Percentiles rank a stretch among this genome's conserved stretches.
phyloP scores from a whole-genome alignment of 2,329 filamentous ascomycete species.

The Sclerotiophoma versabilis region DNA sequence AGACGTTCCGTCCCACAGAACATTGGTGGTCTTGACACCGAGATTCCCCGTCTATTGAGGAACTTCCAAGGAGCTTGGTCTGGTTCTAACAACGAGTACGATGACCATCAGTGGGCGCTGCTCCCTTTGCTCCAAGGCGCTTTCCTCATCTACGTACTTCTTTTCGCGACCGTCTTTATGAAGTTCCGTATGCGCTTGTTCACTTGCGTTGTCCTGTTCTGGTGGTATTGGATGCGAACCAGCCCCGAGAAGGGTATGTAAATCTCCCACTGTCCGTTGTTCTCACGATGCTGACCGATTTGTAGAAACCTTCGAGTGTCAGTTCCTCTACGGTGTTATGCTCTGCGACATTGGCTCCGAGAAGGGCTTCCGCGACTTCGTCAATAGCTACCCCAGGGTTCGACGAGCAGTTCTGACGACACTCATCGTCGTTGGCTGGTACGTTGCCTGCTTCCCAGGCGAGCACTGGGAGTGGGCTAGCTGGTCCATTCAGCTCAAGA shows the following conservation, averaged over 20 bases:
- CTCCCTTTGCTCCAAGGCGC: constrained; percentile 58
- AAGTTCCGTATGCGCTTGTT: constrained; percentile 57
- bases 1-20: constrained; percentile 57
- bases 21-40: constrained; percentile 53
- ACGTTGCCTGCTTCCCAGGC: constrained; percentile 59
- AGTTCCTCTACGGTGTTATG: constrained; percentile 60
- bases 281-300: constrained; percentile 16
- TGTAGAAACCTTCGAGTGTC: constrained; percentile 62
- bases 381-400: constrained; percentile 46
- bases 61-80: constrained; percentile 61
- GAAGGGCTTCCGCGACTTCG: constrained; percentile 54
- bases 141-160: constrained; percentile 59
- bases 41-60: constrained; percentile 54
- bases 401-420: constrained; percentile 50
- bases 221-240: constrained; percentile 59
- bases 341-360: constrained; percentile 60
- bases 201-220: constrained; percentile 55
- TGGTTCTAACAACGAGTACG: constrained; percentile 59
- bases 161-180: constrained; percentile 58
- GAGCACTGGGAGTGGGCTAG: constrained; percentile 58
- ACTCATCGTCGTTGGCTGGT: constrained; percentile 55
- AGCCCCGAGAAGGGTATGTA: constrained; percentile 55
- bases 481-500: constrained; percentile 57
- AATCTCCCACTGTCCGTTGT: no score
- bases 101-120: constrained; percentile 64